Percentiles rank a stretch among this genome's conserved stretches.
phyloP scores from a whole-genome alignment of 805 yeast genomes.

The Huiozyma naganishii region DNA sequence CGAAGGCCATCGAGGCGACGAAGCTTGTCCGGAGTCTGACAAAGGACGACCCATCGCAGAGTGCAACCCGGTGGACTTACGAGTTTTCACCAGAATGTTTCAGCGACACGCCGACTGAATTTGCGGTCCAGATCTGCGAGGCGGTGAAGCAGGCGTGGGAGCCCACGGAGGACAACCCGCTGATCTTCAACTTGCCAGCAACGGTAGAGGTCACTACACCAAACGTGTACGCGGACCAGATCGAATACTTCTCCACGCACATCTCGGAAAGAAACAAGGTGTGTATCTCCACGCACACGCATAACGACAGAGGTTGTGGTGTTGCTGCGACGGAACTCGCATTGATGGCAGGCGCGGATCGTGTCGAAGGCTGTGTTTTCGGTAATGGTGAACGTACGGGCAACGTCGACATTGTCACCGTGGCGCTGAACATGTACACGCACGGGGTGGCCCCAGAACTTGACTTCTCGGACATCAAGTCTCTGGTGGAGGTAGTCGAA shows the following conservation, averaged over 20 bases:
- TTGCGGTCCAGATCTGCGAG: constrained; percentile 55
- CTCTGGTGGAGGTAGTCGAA: constrained; percentile 63
- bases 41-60: constrained; percentile 48
- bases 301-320: constrained; percentile 79
- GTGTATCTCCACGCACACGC: constrained; percentile 70
- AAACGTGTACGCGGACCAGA: constrained; percentile 75
- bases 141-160: constrained; percentile 70
- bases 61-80: constrained; percentile 55
- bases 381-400: constrained; percentile 88
- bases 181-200: constrained; percentile 75
- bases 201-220: constrained; percentile 79
- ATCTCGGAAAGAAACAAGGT: constrained; percentile 58
- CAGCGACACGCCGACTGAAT: constrained; percentile 58
- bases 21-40: constrained; percentile 54
- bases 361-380: constrained; percentile 77
- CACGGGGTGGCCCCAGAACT: constrained; percentile 65
- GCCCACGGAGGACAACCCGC: constrained; percentile 53
- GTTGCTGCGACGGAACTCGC: constrained; percentile 85
- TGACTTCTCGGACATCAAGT: constrained; percentile 58
- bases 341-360: constrained; percentile 75
- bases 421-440: constrained; percentile 67
- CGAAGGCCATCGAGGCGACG: constrained; percentile 52
- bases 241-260: constrained; percentile 57
- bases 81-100: constrained; percentile 79
- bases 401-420: constrained; percentile 70